phyloP scores from a whole-genome alignment of 768 basidiomycete species.

The Panaeolus papilionaceus region DNA sequence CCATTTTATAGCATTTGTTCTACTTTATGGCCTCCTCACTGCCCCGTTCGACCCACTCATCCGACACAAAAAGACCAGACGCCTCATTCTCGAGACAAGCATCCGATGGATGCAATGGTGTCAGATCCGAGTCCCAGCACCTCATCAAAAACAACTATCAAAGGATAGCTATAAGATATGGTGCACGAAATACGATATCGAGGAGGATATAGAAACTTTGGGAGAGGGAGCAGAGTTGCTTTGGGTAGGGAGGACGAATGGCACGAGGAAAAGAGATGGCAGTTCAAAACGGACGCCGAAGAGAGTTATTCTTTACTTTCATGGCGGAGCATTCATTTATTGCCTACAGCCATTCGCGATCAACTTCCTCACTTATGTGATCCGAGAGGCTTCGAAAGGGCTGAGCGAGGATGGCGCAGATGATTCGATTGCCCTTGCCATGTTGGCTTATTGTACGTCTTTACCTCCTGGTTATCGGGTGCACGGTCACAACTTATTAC shows the following conservation, averaged over 20 bases:
- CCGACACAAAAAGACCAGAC: background rate
- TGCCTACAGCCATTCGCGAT: conserved; percentile 21
- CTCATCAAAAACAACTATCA: background rate
- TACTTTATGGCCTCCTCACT: background rate
- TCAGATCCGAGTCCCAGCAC: background rate
- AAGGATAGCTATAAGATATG: conserved; percentile 12
- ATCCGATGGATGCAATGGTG: conserved; percentile 11
- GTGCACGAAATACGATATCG: conserved; percentile 4
- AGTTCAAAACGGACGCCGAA: background rate
- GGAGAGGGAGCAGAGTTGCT: conserved; percentile 31
- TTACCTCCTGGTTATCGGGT: background rate
- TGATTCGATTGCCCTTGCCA: conserved; percentile 23
- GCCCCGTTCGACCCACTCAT: background rate
- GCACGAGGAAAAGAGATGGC: conserved; percentile 25
- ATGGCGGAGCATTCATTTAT: conserved; percentile 30
- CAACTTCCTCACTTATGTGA: conserved; percentile 31
- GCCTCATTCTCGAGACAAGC: background rate
- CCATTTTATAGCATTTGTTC: background rate
- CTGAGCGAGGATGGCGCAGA: conserved; percentile 23
- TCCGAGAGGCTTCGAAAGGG: conserved; percentile 18
- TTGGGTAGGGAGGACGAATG: conserved; percentile 29
- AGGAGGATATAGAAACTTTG: conserved; percentile 28
- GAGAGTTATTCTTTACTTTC: conserved; percentile 33
- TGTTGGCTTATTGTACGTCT: conserved; percentile 28
- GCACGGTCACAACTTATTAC: too few species aligned